These are phyloP conservation scores for Hericium rajendrae DNA, from an alignment of 768 basidiomycete genomes.

Conservation along the genomic window DNA sequence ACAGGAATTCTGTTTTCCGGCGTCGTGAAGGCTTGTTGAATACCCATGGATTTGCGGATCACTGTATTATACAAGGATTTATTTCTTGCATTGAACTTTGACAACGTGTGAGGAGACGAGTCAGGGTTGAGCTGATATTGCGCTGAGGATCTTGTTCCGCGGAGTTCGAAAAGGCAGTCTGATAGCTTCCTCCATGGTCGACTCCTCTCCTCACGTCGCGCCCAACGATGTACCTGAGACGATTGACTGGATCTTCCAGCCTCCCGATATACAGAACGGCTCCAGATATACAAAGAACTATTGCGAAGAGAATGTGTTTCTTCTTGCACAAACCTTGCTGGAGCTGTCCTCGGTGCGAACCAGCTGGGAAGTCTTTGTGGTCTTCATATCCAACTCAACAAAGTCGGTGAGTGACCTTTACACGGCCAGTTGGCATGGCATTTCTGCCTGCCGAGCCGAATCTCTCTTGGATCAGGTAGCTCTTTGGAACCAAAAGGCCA, in stretches of 20 bases:
- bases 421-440: not conserved
- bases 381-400: conserved; percentile 57
- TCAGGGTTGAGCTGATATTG: no score
- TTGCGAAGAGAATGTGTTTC: conserved; percentile 70
- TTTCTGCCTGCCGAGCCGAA: no score
- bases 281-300: conserved; percentile 48
- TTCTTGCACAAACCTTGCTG: conserved; percentile 39
- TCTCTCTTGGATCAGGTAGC: conserved; percentile 36
- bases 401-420: conserved; percentile 37
- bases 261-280: conserved; percentile 27
- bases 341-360: conserved; percentile 18
- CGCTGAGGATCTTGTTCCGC: not conserved
- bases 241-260: not conserved
- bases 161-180: not conserved
- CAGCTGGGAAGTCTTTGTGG: conserved; percentile 41
- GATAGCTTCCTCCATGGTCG: not conserved
- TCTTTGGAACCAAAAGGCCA: conserved; percentile 49
- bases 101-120: no score
- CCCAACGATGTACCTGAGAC: not conserved
- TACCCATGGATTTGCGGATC: no score
- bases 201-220: not conserved
- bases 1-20: no score
- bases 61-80: no score
- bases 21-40: no score
- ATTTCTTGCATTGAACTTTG: no score